Percentiles rank a stretch among this genome's conserved stretches.
Conservation (phyloP, 306 rosid species). For the Quercus gilva region DNA sequence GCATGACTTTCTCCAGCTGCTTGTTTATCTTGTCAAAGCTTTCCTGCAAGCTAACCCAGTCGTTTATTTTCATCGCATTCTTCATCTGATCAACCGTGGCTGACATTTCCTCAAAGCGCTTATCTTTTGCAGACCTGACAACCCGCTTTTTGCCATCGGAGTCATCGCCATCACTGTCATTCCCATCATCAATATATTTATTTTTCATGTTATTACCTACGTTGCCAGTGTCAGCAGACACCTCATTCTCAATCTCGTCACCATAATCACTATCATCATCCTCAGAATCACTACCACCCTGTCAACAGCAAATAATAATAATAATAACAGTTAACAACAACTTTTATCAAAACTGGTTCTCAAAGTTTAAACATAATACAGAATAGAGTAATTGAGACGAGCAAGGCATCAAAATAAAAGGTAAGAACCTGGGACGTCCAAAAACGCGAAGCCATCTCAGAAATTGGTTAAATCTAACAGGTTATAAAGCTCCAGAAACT, state of each 20-base stretch:
- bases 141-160: conserved; percentile 62
- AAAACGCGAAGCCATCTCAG: conserved; percentile 43
- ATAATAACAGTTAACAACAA: not conserved
- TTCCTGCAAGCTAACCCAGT: conserved; percentile 97
- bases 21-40: conserved; percentile 88
- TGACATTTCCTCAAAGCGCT: conserved; percentile 84
- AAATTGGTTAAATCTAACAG: not conserved
- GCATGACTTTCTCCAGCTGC: conserved; percentile 95
- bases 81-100: conserved; percentile 89
- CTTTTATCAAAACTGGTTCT: not conserved
- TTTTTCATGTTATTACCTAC: too few species aligned
- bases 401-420: not conserved
- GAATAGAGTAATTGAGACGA: not conserved
- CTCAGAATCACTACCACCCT: conserved; percentile 82
- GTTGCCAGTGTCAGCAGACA: conserved; percentile 27
- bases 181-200: not conserved
- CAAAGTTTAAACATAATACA: not conserved
- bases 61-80: conserved; percentile 95
- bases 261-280: conserved; percentile 66
- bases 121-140: conserved; percentile 77
- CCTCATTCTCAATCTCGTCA: conserved; percentile 40
- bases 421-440: not conserved
- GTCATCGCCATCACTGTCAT: conserved; percentile 74
- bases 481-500: not conserved
- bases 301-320: not conserved